Evolutionary conservation across 495 filamentous ascomycete genomes (phyloP), one percentile per base, ranked within the genome.

Genomic region (Margaritispora aquatica): DNA sequence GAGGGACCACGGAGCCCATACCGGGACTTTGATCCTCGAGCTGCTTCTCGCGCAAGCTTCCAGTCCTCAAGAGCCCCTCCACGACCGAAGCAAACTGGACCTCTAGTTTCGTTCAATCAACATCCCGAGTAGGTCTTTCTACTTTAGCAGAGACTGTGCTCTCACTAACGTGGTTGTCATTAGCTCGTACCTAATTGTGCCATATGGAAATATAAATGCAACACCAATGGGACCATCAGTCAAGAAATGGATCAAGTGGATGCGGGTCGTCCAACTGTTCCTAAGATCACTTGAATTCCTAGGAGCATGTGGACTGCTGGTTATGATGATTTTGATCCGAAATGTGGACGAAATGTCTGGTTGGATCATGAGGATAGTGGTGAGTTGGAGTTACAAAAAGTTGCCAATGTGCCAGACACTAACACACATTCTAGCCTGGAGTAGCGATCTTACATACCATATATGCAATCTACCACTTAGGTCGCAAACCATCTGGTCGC

Each of bases 391-490:
- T 21, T 26, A 29, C 20, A 17, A 26, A 4, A 21, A 22, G 8
- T 36, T 34, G 44, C 9, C 20, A 44, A 7, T 20, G 21, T 19
- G 19, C 15, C 19, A 23, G 13, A 8, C 36, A 48, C 53, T 66
- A 23, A 66, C 53, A 2, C 4, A 21, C 15, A 44, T 48, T 15
- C 1, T 23, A 63, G 89, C 85, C 90, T 50, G 87, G 81, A 3
- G 77, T 90, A 36, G 88, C 86, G 44, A 78, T 88, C 41, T 59
- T 89, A 2, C 83, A 87, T 66, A 83, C 82, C 0, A 62, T 85
- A 5, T 97, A 97, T 69, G 87, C 78, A 27, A 80, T 92, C 47
- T 91, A 87, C 66, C 89, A 95, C 69, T 82, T 94, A 24, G 73
- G 76, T 24, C 80, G 86, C 20, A 82, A 86, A 24, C 79, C 88